Evolutionary conservation across 163 green algal genomes (phyloP).

Genomic region (Prototheca wickerhamii): DNA sequence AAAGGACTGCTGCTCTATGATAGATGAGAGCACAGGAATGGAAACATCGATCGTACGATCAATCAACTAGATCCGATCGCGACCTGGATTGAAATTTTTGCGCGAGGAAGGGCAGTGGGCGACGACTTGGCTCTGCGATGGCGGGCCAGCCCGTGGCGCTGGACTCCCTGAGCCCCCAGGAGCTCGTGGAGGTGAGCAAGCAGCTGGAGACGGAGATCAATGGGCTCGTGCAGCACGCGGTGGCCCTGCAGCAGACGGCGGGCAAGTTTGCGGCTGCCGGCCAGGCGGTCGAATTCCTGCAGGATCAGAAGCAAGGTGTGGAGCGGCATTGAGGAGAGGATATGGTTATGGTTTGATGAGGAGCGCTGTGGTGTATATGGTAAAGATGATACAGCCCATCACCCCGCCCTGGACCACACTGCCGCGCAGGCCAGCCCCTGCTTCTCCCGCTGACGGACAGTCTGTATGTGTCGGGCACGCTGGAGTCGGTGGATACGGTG

Average conservation of each 20-base stretch:
- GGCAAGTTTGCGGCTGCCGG: slow-evolving; percentile 41
- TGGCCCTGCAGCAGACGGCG: slow-evolving; percentile 43
- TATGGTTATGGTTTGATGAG: neutral
- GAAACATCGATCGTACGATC: no score
- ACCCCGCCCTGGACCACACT: neutral
- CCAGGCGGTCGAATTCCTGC: slow-evolving; percentile 33
- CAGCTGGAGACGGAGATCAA: slow-evolving; percentile 35
- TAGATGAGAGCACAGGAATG: no score
- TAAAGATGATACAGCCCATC: neutral
- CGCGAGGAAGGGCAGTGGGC: neutral
- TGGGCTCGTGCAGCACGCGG: slow-evolving; percentile 26
- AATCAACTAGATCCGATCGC: no score
- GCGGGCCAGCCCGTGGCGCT: slow-evolving; percentile 10
- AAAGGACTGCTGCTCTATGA: no score
- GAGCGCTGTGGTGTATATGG: neutral
- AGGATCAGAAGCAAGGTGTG: slow-evolving; percentile 43
- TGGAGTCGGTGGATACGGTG: slow-evolving; percentile 66
- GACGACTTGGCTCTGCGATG: neutral
- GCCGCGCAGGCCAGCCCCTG: slow-evolving; percentile 55
- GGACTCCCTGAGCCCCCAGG: slow-evolving; percentile 9
- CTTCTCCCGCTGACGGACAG: slow-evolving; percentile 77
- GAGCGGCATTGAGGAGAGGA: no score
- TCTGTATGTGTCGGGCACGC: slow-evolving; percentile 71
- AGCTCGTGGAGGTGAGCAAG: slow-evolving; percentile 28
- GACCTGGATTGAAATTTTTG: no score